Percentiles rank a stretch among this genome's conserved stretches.
Evolutionary conservation across 2,329 filamentous ascomycete species (phyloP).

Genomic region (Ambrosiella xylebori): DNA sequence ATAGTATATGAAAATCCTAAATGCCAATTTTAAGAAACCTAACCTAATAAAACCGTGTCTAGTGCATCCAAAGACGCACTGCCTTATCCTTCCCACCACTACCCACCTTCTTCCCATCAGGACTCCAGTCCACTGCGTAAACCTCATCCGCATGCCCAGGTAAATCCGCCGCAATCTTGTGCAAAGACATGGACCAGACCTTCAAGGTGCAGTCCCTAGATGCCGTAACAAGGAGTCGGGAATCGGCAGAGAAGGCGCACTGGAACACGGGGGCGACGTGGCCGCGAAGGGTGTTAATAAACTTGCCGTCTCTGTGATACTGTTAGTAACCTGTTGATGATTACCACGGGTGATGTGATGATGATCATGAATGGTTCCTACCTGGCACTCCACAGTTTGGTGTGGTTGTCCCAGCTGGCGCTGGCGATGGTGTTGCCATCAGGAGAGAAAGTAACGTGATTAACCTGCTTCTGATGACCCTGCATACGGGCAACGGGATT

Average conservation of each 20-base stretch:
- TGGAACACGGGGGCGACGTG: constrained; percentile 87
- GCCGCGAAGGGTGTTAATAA: constrained; percentile 72
- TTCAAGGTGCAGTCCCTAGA: constrained; percentile 90
- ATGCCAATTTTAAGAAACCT: neutral
- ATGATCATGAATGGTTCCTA: constrained; percentile 22
- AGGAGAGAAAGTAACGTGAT: constrained; percentile 86
- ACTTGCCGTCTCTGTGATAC: constrained; percentile 43
- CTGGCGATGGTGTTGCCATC: constrained; percentile 79
- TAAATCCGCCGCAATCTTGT: constrained; percentile 63
- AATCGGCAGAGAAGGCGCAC: constrained; percentile 83
- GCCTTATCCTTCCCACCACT: constrained; percentile 89
- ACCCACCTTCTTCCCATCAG: constrained; percentile 72
- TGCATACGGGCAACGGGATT: constrained; percentile 78
- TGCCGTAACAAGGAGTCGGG: constrained; percentile 67
- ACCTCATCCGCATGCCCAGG: constrained; percentile 87
- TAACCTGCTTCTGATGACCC: constrained; percentile 95
- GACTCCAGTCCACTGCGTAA: constrained; percentile 87
- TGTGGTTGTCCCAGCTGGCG: constrained; percentile 83
- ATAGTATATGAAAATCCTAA: neutral
- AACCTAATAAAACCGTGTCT: constrained; percentile 13
- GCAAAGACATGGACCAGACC: constrained; percentile 79
- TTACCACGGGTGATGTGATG: neutral
- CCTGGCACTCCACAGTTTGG: constrained; percentile 74
- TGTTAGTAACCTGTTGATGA: neutral
- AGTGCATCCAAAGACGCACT: constrained; percentile 49